phyloP scores from a whole-genome alignment of 208 protist species.

The Trypanosoma scelopori region DNA sequence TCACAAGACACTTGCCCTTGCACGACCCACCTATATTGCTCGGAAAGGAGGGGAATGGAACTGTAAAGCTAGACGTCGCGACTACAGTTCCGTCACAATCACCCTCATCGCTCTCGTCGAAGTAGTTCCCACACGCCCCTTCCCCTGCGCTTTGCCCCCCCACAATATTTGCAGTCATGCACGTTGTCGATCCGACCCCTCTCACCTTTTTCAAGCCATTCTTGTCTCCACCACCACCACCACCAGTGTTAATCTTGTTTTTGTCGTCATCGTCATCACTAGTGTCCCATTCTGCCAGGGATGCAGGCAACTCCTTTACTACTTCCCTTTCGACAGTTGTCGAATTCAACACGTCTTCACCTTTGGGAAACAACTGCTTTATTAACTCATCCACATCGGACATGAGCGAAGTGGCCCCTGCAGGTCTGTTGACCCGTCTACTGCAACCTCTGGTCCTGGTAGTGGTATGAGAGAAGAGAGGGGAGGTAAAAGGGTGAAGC shows the following conservation, averaged over 20 bases:
- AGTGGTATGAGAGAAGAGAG: no score
- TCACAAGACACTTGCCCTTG: slow-evolving; percentile 60
- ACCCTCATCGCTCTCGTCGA: slow-evolving; percentile 58
- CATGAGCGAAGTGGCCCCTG: slow-evolving; percentile 19
- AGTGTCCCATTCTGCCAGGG: slow-evolving; percentile 23
- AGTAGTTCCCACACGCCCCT: slow-evolving; percentile 26
- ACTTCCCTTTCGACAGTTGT: background rate
- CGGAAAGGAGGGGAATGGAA: slow-evolving; percentile 62
- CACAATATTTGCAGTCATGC: background rate
- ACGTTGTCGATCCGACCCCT: background rate
- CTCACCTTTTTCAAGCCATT: background rate
- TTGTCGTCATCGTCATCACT: slow-evolving; percentile 11
- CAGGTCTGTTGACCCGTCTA: no score
- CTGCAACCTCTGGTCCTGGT: no score
- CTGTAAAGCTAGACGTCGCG: slow-evolving; percentile 27
- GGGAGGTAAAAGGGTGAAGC: no score
- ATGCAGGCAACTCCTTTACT: slow-evolving; percentile 5
- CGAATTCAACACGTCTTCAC: background rate
- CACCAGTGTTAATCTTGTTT: background rate
- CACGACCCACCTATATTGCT: slow-evolving; percentile 34
- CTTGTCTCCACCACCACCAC: background rate
- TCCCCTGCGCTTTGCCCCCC: background rate
- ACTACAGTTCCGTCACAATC: background rate
- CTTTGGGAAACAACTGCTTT: slow-evolving; percentile 70
- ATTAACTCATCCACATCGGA: slow-evolving; percentile 68